Evolutionary conservation across 108 stramenopile genomes (phyloP), one percentile per base, ranked within the genome.

Genomic region (Schizochytrium sp.): DNA sequence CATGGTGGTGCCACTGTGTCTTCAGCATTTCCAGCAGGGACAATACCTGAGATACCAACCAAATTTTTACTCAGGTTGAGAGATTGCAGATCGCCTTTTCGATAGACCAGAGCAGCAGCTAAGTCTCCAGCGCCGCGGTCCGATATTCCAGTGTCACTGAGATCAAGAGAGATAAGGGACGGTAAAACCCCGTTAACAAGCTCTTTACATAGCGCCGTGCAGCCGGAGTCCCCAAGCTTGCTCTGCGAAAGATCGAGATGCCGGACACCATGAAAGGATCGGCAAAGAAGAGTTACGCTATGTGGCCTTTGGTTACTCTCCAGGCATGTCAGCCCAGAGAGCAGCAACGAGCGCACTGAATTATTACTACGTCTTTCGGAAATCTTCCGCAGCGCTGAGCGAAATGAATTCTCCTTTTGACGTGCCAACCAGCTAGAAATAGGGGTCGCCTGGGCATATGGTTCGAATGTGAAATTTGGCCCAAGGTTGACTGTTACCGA

Each of bases 401-500:
- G 64, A 38, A 69, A 5, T 2, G 44, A 44, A 15, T 44, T 69
- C 19, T 69, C 64, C 44, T 69, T 69, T 69, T 69, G 64, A 7
- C 64, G 64, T 15, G 40, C 19, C 12, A 69, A 15, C 64, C 64
- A 69, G 12, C 44, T 44, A 15, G 64, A 12, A 15, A 69, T 69
- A 0, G 64, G 64, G 10, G 15, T n/a, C 19, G 59, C 15, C 28
- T 38, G 42, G 64, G 8, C 42, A 44, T 69, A 38, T 69, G 64
- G 64, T 2, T 38, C 42, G 28, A 44, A 15, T 44, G 64, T 44
- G 28, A 69, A 69, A 3, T 69, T 15, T 7, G 64, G 64, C 42
- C 64, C 64, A 38, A 69, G 15, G 64, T 69, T 69, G 64, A 69
- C 64, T 7, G 10, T 44, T 44, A 69, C 64, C 0, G 64, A 69